Percentiles rank a stretch among this genome's conserved stretches.
Evolutionary conservation across 2,329 filamentous ascomycete species (phyloP).

Genomic region (Colletotrichum tamarilloi): DNA sequence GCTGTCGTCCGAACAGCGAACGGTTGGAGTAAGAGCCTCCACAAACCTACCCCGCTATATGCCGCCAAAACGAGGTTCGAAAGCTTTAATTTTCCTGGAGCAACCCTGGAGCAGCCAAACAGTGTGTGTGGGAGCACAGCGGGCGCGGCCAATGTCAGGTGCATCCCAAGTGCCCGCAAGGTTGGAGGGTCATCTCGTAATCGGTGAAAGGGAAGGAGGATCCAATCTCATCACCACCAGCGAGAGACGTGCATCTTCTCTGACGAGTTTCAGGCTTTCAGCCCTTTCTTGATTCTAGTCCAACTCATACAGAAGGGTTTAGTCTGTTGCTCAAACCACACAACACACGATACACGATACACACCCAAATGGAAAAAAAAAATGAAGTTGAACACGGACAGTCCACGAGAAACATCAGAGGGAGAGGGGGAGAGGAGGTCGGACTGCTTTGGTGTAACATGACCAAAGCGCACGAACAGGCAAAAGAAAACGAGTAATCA

Average conservation of each 20-base stretch:
- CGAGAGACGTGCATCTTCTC: slow-evolving; percentile 18
- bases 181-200: slow-evolving; percentile 7
- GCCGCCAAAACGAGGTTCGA: background rate
- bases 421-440: background rate
- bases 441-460: background rate
- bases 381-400: background rate
- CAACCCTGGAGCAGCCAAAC: background rate
- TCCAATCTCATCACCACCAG: slow-evolving; percentile 11
- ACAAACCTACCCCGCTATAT: slow-evolving; percentile 32
- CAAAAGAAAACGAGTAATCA: background rate
- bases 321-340: background rate
- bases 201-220: background rate
- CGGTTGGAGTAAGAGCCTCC: slow-evolving; percentile 23
- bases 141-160: background rate
- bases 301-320: background rate
- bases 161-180: background rate
- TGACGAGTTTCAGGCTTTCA: slow-evolving; percentile 23
- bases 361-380: background rate
- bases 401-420: background rate
- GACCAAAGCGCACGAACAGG: slow-evolving; percentile 9
- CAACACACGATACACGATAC: background rate
- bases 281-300: background rate
- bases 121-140: background rate
- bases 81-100: slow-evolving; percentile 2
- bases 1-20: slow-evolving; percentile 33